Base-by-base conservation (phyloP, 208 protist species). In the Lotmaria passim region DNA sequence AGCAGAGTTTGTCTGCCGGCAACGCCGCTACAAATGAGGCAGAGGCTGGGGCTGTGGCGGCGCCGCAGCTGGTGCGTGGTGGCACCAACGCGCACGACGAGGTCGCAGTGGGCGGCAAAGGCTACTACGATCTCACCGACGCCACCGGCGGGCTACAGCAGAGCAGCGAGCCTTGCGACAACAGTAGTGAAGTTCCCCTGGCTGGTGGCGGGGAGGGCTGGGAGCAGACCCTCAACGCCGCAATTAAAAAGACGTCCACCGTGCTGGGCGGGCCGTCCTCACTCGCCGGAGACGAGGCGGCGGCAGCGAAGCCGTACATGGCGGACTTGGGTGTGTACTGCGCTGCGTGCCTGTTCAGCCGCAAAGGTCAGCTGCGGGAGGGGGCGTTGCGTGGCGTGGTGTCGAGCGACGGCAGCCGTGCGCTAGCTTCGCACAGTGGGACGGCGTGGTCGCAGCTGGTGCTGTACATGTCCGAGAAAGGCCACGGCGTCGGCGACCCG, bases 251-350 rank as follows among this genome's bases (percentile, higher is more conserved):
- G 51, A 48, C 81, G 8, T 83, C 63, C 51, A 62, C 68, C 24
- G 79, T 85, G 36, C 43, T 87, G 53, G 47, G 41, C 2, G 70
- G 48, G 7, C 78, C 87, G 7, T 68, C 71, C 2, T 44, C 69
- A 11, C 79, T 94, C 36, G 43, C 63, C n/a, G 82, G 78, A 0
- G 86, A 87, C 8, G 55, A 69, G 21, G 64, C 77, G 10, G 57
- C 73, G 24, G 84, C 88, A 36, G 76, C 67, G 11, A 86, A 75
- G 59, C 38, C 39, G 41, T 80, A 78, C 59, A 81, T 82, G 51
- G 70, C 78, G 10, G 82, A 85, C 34, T 82, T 97, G 33, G 93
- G 93, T 43, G 61, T 80, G 4, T 95, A 91, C 61, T 87, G 80
- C 47, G 79, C 73, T 23, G 76, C 73, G 1, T 96, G 93, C 69